Percentiles rank a stretch among this genome's conserved stretches.
Evolutionary conservation across 257 asterid genomes (phyloP).

Genomic region (Voacanga thouarsii): DNA sequence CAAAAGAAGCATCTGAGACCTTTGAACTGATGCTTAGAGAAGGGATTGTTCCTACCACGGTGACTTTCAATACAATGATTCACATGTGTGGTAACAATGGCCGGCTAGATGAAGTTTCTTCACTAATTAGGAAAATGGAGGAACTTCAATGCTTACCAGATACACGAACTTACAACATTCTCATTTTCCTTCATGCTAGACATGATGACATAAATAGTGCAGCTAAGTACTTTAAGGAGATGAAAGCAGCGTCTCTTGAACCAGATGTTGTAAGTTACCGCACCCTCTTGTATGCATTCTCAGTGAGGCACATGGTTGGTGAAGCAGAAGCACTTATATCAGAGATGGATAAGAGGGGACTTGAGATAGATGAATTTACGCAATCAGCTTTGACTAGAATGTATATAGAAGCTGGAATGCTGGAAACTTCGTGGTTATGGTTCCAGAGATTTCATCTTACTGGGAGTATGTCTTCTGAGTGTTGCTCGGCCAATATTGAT

Average conservation of each 20-base stretch:
- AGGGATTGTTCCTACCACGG: constrained; percentile 66
- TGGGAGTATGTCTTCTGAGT: constrained; percentile 79
- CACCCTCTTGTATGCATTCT: constrained; percentile 79
- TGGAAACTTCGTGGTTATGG: constrained; percentile 69
- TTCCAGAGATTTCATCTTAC: constrained; percentile 66
- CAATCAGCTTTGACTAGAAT: constrained; percentile 90
- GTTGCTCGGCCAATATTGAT: constrained; percentile 89
- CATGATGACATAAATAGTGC: constrained; percentile 62
- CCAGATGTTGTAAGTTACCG: constrained; percentile 90
- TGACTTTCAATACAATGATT: constrained; percentile 89
- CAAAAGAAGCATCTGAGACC: constrained; percentile 65
- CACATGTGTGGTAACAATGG: constrained; percentile 86
- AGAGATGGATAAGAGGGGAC: constrained; percentile 73
- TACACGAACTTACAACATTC: constrained; percentile 79
- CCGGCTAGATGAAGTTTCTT: constrained; percentile 57
- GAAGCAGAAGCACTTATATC: constrained; percentile 69
- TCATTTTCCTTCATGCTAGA: constrained; percentile 77
- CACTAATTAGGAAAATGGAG: constrained; percentile 66
- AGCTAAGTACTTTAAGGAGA: constrained; percentile 56
- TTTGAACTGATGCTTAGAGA: constrained; percentile 66
- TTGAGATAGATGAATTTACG: constrained; percentile 77
- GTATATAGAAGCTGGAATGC: constrained; percentile 78
- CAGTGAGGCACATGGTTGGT: constrained; percentile 73
- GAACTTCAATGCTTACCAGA: constrained; percentile 64
- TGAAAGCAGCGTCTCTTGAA: constrained; percentile 71